Percentiles rank a stretch among this genome's conserved stretches.
phyloP scores from a whole-genome alignment of 805 yeast genomes.

The Pichia nakasei region DNA sequence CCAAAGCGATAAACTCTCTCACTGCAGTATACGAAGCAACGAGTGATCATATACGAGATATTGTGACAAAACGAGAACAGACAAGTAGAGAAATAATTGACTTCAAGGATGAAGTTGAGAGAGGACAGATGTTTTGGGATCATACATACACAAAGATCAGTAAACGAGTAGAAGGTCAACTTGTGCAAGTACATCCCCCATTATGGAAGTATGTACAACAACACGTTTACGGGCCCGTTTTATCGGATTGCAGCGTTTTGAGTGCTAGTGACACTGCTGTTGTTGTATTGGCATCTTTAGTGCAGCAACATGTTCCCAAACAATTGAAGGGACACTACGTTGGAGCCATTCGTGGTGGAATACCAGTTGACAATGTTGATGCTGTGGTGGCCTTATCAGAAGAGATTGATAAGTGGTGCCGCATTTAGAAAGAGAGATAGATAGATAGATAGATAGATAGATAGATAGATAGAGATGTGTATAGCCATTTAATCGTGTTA shows the following conservation, averaged over 20 bases:
- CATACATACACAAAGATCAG: constrained; percentile 70
- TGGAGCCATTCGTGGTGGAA: constrained; percentile 80
- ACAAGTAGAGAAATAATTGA: constrained; percentile 28
- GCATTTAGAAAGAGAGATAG: no score
- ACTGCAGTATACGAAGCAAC: constrained; percentile 56
- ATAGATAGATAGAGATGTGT: no score
- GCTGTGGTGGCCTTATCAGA: neutral
- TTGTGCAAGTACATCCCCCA: constrained; percentile 76
- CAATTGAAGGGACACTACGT: constrained; percentile 84
- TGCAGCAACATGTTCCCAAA: constrained; percentile 91
- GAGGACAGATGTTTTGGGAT: constrained; percentile 67
- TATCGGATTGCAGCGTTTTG: constrained; percentile 63
- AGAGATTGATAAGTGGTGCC: constrained; percentile 48
- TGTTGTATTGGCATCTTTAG: constrained; percentile 67
- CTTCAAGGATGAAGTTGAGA: constrained; percentile 15
- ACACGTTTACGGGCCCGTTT: constrained; percentile 74
- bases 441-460: no score
- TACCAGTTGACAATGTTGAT: constrained; percentile 48
- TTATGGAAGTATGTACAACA: constrained; percentile 64
- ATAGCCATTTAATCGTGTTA: no score
- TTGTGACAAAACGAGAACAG: no score
- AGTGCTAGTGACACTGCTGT: constrained; percentile 72
- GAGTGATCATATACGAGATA: constrained; percentile 32
- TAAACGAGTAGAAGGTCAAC: constrained; percentile 53
- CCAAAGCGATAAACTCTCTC: constrained; percentile 75